A percentile compares a stretch with the other conserved stretches of the same genome.
phyloP scores from a whole-genome alignment of 73 alveolate species.

The Blepharisma japonicum region DNA sequence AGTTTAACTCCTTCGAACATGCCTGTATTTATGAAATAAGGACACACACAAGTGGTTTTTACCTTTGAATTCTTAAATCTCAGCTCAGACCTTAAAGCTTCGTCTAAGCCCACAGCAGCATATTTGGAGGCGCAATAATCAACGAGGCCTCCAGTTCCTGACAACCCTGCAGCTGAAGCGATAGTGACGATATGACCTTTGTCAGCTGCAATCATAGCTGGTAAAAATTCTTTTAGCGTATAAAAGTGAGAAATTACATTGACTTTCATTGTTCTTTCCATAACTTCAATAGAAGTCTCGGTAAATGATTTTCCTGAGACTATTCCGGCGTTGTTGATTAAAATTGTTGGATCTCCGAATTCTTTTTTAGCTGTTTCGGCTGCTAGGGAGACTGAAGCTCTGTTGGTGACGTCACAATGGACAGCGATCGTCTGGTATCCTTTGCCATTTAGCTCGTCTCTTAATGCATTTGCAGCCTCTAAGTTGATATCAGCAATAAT shows the following conservation, averaged over 20 bases:
- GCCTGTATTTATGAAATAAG: slow-evolving; percentile 79
- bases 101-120: slow-evolving; percentile 86
- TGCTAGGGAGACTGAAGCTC: slow-evolving; percentile 44
- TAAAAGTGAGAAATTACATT: slow-evolving; percentile 67
- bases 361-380: slow-evolving; percentile 39
- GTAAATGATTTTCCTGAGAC: slow-evolving; percentile 72
- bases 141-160: slow-evolving; percentile 63
- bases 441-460: slow-evolving; percentile 36
- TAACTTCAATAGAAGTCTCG: slow-evolving; percentile 46
- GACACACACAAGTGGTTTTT: slow-evolving; percentile 83
- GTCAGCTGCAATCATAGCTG: slow-evolving; percentile 60
- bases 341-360: slow-evolving; percentile 64
- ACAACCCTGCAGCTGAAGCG: slow-evolving; percentile 71
- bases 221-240: slow-evolving; percentile 72
- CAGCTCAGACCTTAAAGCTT: slow-evolving; percentile 68
- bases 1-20: slow-evolving; percentile 83
- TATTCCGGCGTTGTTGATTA: slow-evolving; percentile 85
- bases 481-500: slow-evolving; percentile 66
- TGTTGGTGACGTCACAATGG: slow-evolving; percentile 66
- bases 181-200: slow-evolving; percentile 82
- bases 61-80: slow-evolving; percentile 43
- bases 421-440: slow-evolving; percentile 44
- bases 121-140: slow-evolving; percentile 82
- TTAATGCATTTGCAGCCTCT: slow-evolving; percentile 53
- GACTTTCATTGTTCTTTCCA: slow-evolving; percentile 57